phyloP scores from a whole-genome alignment of 352 stramenopile species.

The Phytophthora citricola region DNA sequence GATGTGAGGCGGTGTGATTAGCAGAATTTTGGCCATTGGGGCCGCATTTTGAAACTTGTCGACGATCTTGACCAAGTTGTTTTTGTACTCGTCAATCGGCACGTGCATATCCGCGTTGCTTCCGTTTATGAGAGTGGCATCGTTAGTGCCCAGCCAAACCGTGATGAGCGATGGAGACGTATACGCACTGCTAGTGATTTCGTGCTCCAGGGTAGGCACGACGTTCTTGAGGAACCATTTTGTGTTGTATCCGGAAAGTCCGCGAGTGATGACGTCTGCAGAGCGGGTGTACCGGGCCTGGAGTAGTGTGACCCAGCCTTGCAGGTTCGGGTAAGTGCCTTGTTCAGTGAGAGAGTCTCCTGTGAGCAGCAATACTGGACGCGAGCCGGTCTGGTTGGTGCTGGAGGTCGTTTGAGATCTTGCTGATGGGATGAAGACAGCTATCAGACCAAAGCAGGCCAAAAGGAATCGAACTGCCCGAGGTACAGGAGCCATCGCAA shows the following conservation, averaged over 20 bases:
- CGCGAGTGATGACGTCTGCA: conserved; percentile 43
- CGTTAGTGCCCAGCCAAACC: conserved; percentile 66
- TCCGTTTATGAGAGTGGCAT: conserved; percentile 41
- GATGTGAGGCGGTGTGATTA: conserved; percentile 50
- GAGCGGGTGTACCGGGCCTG: conserved; percentile 41
- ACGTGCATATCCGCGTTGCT: conserved; percentile 38
- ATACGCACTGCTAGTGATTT: conserved; percentile 30
- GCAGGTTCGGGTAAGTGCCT: conserved; percentile 14
- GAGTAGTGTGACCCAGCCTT: conserved; percentile 40
- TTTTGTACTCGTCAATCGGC: conserved; percentile 42
- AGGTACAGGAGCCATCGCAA: neutral
- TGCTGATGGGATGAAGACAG: neutral
- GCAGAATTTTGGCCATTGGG: conserved; percentile 34
- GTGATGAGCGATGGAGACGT: conserved; percentile 42
- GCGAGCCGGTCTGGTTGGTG: neutral
- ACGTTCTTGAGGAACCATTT: conserved; percentile 41
- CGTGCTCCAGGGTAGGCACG: conserved; percentile 35
- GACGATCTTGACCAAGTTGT: conserved; percentile 45
- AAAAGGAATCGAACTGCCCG: neutral
- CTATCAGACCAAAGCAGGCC: neutral
- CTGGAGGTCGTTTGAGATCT: neutral
- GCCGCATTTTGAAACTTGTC: conserved; percentile 9
- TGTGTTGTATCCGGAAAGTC: conserved; percentile 44
- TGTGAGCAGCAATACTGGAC: conserved; percentile 31
- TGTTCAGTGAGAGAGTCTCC: conserved; percentile 54